A percentile compares a stretch with the other conserved stretches of the same genome.
These are phyloP conservation scores for Schizochytrium sp. DNA, from an alignment of 108 stramenopile species.

Conservation along the genomic window DNA sequence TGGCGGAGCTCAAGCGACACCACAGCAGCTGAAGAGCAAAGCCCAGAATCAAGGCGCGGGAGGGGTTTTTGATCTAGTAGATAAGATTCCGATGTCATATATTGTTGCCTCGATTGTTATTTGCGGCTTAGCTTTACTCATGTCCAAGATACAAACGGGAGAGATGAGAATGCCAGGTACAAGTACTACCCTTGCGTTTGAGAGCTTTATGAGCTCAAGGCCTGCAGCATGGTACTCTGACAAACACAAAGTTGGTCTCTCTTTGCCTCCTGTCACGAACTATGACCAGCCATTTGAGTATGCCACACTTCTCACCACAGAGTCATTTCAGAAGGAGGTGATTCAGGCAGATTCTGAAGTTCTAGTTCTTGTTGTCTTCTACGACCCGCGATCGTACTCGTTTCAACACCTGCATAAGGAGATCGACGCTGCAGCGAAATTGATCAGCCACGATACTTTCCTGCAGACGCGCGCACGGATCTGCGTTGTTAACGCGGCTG, in stretches of 20 bases:
- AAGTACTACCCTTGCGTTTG: background rate
- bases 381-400: background rate
- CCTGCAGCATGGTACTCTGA: background rate
- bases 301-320: background rate
- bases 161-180: background rate
- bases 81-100: background rate
- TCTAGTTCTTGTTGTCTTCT: background rate
- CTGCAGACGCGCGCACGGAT: background rate
- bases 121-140: background rate
- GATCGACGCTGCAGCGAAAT: slow-evolving; percentile 1
- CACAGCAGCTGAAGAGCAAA: background rate
- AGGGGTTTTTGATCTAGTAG: background rate
- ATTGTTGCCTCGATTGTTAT: background rate
- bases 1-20: background rate
- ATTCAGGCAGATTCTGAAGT: background rate
- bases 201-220: background rate
- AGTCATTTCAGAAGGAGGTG: background rate
- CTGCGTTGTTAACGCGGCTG: slow-evolving; percentile 10
- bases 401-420: background rate
- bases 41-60: background rate
- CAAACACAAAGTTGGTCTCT: background rate
- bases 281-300: background rate
- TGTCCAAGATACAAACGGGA: background rate
- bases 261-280: background rate
- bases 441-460: background rate